Conservation (phyloP, 2,329 filamentous ascomycete genomes). For the Niveomyces coronatus region DNA sequence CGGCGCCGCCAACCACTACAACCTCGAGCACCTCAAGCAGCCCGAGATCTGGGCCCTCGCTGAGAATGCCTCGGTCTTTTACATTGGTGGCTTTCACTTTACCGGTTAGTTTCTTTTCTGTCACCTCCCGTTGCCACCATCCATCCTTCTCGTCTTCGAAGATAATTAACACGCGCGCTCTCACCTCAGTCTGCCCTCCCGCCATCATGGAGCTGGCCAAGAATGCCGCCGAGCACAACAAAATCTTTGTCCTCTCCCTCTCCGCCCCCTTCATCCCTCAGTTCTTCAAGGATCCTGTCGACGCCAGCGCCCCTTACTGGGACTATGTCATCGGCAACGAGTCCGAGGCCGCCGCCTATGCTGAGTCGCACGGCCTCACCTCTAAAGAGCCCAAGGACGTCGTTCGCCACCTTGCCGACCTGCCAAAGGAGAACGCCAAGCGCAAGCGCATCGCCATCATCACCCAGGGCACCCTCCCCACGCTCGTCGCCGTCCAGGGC, state of each 20-base stretch:
- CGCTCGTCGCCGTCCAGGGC: slow-evolving; percentile 69
- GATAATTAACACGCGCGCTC: not conserved
- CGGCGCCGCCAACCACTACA: slow-evolving; percentile 94
- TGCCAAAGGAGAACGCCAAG: slow-evolving; percentile 85
- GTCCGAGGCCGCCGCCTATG: slow-evolving; percentile 82
- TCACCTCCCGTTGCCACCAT: not conserved
- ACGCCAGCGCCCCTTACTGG: slow-evolving; percentile 80
- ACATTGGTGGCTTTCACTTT: slow-evolving; percentile 94
- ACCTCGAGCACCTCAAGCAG: slow-evolving; percentile 83
- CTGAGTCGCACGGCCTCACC: slow-evolving; percentile 65
- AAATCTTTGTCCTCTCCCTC: slow-evolving; percentile 83
- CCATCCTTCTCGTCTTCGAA: not conserved
- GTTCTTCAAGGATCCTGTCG: slow-evolving; percentile 95
- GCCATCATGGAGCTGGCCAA: slow-evolving; percentile 85
- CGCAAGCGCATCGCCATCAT: slow-evolving; percentile 80
- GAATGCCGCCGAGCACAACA: slow-evolving; percentile 82
- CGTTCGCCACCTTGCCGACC: slow-evolving; percentile 71
- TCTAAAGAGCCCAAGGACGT: slow-evolving; percentile 75
- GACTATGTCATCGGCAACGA: slow-evolving; percentile 97
- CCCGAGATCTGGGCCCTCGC: slow-evolving; percentile 87
- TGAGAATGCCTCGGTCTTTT: slow-evolving; percentile 79
- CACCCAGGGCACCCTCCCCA: slow-evolving; percentile 89
- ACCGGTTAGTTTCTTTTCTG: slow-evolving; percentile 40
- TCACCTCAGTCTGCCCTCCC: slow-evolving; percentile 63
- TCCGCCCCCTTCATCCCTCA: slow-evolving; percentile 92